Percentiles rank a stretch among this genome's conserved stretches.
These are phyloP conservation scores for Cyberlindnera saturnus DNA, from an alignment of 805 yeast species.

Conservation along the genomic window DNA sequence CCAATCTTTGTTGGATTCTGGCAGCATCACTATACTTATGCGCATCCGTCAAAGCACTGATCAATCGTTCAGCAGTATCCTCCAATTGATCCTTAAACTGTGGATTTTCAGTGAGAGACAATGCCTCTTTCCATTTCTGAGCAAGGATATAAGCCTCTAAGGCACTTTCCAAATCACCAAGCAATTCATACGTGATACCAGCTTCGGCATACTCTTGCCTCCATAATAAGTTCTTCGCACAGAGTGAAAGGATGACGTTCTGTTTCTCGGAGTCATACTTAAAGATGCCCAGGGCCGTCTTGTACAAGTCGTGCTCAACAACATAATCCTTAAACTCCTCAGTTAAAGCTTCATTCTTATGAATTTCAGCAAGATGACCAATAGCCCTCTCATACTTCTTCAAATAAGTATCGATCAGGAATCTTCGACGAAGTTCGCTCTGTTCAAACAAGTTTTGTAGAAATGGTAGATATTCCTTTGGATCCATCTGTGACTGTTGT, in stretches of 20 bases:
- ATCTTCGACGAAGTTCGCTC: slow-evolving; percentile 58
- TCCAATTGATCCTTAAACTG: slow-evolving; percentile 33
- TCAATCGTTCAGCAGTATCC: slow-evolving; percentile 54
- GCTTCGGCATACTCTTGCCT: slow-evolving; percentile 64
- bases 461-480: slow-evolving; percentile 93
- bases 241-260: slow-evolving; percentile 46
- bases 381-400: slow-evolving; percentile 66
- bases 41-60: slow-evolving; percentile 53
- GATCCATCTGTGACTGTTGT: slow-evolving; percentile 96
- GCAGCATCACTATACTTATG: slow-evolving; percentile 81
- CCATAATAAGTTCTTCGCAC: slow-evolving; percentile 56
- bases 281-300: slow-evolving; percentile 58
- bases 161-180: slow-evolving; percentile 53
- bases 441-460: slow-evolving; percentile 72
- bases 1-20: slow-evolving; percentile 59
- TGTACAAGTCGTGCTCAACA: slow-evolving; percentile 61
- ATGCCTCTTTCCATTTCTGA: slow-evolving; percentile 81
- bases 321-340: slow-evolving; percentile 66
- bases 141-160: slow-evolving; percentile 63
- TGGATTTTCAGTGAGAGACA: slow-evolving; percentile 46
- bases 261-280: slow-evolving; percentile 51
- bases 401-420: slow-evolving; percentile 74
- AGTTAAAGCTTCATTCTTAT: slow-evolving; percentile 30
- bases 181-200: slow-evolving; percentile 69
- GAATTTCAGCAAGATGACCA: slow-evolving; percentile 49